A percentile compares a stretch with the other conserved stretches of the same genome.
Evolutionary conservation across 768 basidiomycete species (phyloP).

Genomic region (Trametes cingulata): DNA sequence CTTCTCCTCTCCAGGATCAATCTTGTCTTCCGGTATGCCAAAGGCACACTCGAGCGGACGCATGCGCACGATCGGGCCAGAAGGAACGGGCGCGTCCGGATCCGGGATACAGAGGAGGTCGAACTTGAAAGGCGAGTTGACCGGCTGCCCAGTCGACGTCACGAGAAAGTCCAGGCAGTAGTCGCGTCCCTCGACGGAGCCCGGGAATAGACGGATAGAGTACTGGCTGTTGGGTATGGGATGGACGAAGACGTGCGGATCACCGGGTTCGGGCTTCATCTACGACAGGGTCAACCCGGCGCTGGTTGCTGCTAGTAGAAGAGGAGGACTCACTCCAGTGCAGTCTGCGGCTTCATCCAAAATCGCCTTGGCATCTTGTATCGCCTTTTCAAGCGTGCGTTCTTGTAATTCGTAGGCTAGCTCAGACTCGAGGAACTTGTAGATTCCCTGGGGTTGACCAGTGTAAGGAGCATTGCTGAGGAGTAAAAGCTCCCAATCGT

Average conservation of each 20-base stretch:
- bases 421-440: neutral
- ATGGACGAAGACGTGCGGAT: neutral
- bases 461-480: neutral
- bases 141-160: neutral
- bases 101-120: neutral
- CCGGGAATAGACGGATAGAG: conserved; percentile 6
- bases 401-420: neutral
- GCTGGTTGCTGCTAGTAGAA: no score
- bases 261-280: neutral
- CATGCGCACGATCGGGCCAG: neutral
- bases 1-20: neutral
- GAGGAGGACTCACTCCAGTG: no score
- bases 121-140: conserved; percentile 2
- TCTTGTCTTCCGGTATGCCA: neutral
- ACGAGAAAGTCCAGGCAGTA: conserved; percentile 5
- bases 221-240: conserved; percentile 1
- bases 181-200: neutral
- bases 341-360: no score
- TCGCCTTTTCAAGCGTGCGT: no score
- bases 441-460: neutral
- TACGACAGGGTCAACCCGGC: neutral
- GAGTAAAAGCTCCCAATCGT: neutral
- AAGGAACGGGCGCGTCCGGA: neutral
- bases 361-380: no score
- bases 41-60: neutral